Percentiles rank a stretch among this genome's conserved stretches.
Conservation (phyloP, 2,329 filamentous ascomycete genomes). For the Diplocarpon rosae region DNA sequence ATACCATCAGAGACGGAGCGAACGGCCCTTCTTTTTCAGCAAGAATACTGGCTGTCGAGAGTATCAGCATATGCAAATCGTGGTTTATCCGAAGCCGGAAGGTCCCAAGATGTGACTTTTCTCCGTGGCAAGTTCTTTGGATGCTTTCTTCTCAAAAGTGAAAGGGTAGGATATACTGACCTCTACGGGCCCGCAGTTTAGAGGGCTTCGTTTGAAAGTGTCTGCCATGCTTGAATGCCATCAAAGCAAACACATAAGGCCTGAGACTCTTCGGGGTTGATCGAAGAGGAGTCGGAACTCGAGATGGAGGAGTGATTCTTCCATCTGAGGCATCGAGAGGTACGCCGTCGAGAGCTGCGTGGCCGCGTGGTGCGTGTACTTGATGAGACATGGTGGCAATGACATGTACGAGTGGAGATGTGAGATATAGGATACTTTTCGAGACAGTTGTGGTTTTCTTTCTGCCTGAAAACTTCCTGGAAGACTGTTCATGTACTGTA, state of each 20-base stretch:
- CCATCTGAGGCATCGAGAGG: slow-evolving; percentile 2
- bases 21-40: slow-evolving; percentile 15
- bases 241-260: slow-evolving; percentile 16
- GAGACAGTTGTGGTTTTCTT: no score
- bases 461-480: no score
- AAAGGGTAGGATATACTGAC: no score
- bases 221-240: slow-evolving; percentile 17
- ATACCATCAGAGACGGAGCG: slow-evolving; percentile 15
- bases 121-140: no score
- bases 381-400: neutral
- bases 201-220: slow-evolving; percentile 13
- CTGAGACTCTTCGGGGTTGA: slow-evolving; percentile 13
- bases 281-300: slow-evolving; percentile 11
- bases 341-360: neutral
- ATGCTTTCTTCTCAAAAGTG: no score
- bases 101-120: no score
- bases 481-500: no score
- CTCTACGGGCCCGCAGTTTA: slow-evolving; percentile 8
- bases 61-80: no score
- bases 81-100: no score
- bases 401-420: no score
- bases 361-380: neutral
- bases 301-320: slow-evolving; percentile 9
- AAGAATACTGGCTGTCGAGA: slow-evolving; percentile 7
- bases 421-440: no score